A percentile compares a stretch with the other conserved stretches of the same genome.
These are phyloP conservation scores for Backusella morwellensis DNA, from an alignment of 192 early-diverging fungal genomes.

Conservation along the genomic window DNA sequence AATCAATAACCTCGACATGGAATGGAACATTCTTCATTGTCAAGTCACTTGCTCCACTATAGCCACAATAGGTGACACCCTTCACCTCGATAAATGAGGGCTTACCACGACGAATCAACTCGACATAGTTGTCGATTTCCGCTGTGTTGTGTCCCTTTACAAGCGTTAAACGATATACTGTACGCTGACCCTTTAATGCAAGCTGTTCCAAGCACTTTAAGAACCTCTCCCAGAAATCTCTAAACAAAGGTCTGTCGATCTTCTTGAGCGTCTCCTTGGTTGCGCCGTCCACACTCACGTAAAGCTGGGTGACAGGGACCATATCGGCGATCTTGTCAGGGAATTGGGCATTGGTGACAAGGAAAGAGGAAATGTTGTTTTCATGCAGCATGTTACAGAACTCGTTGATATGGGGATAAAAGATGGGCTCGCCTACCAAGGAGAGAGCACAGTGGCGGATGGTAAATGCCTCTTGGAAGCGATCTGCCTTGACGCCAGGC, in stretches of 20 bases:
- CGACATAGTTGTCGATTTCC: slow-evolving; percentile 64
- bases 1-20: slow-evolving; percentile 67
- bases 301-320: slow-evolving; percentile 72
- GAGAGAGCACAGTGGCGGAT: slow-evolving; percentile 68
- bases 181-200: slow-evolving; percentile 67
- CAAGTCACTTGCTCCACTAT: slow-evolving; percentile 58
- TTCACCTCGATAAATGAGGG: slow-evolving; percentile 77
- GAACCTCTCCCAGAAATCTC: slow-evolving; percentile 78
- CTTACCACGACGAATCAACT: slow-evolving; percentile 58
- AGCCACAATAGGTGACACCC: slow-evolving; percentile 77
- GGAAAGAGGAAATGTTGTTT: slow-evolving; percentile 65
- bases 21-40: slow-evolving; percentile 66
- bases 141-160: slow-evolving; percentile 73
- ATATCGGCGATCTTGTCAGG: slow-evolving; percentile 60
- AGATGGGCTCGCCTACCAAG: slow-evolving; percentile 65
- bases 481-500: slow-evolving; percentile 72
- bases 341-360: slow-evolving; percentile 78
- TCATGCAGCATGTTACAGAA: slow-evolving; percentile 66
- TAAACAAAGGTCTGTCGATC: slow-evolving; percentile 72
- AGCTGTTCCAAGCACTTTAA: slow-evolving; percentile 60
- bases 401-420: slow-evolving; percentile 77
- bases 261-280: slow-evolving; percentile 75
- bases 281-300: slow-evolving; percentile 72
- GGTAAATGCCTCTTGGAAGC: slow-evolving; percentile 66
- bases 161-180: slow-evolving; percentile 71